Percentiles rank a stretch among this genome's conserved stretches.
phyloP scores from a whole-genome alignment of 2,329 filamentous ascomycete species.

The Arachnomyces sp. region DNA sequence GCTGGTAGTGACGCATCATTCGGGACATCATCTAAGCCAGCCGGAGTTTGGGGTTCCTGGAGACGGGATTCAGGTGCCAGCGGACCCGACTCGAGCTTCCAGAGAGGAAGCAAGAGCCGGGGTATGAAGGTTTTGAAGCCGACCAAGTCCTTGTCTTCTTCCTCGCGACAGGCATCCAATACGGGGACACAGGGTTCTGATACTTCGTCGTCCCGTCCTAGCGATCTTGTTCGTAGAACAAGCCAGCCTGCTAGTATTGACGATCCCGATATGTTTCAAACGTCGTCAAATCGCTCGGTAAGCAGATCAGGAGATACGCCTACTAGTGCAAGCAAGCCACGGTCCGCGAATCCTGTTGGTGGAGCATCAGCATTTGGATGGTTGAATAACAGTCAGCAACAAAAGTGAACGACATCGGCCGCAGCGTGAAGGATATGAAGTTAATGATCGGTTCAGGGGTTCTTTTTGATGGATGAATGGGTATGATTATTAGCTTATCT shows the following conservation, averaged over 20 bases:
- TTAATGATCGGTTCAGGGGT: too few relatives aligned
- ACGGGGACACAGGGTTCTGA: neutral
- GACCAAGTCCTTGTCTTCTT: conserved; percentile 48
- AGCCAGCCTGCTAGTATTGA: neutral
- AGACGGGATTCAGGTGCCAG: conserved; percentile 40
- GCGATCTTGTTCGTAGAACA: too few relatives aligned
- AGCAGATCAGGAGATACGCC: neutral
- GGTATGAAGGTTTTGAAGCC: conserved; percentile 90
- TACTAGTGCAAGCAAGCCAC: conserved; percentile 37
- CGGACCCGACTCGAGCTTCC: conserved; percentile 40
- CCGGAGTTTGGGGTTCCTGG: conserved; percentile 65
- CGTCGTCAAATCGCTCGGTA: neutral
- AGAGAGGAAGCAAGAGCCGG: conserved; percentile 54
- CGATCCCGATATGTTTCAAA: neutral
- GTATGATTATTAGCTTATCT: too few relatives aligned
- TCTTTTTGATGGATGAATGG: too few relatives aligned
- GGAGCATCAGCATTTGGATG: conserved; percentile 15
- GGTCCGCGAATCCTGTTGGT: conserved; percentile 60
- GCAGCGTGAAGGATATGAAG: too few relatives aligned
- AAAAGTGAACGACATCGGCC: too few relatives aligned
- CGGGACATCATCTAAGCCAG: conserved; percentile 14
- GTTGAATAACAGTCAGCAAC: conserved; percentile 7
- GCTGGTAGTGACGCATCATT: conserved; percentile 23
- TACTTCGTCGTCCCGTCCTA: neutral
- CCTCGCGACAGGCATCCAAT: conserved; percentile 8